phyloP scores from a whole-genome alignment of 768 basidiomycete species.

The Tylopilus sp. region DNA sequence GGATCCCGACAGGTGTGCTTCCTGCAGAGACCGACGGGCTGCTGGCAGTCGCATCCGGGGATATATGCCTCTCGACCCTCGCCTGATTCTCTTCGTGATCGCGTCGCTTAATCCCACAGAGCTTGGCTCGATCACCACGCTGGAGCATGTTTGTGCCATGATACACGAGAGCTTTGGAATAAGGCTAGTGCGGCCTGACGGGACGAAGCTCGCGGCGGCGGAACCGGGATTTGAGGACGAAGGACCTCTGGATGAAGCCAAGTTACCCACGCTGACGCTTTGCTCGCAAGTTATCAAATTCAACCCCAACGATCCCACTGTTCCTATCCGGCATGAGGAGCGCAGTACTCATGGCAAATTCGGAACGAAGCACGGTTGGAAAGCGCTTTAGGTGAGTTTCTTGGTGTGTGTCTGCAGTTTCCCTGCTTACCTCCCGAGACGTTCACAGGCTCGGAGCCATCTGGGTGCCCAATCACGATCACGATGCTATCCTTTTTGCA shows the following conservation, averaged over 20 bases:
- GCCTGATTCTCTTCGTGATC: slow-evolving; percentile 12
- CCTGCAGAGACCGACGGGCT: slow-evolving; percentile 9
- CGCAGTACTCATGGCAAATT: not conserved
- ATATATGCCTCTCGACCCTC: slow-evolving; percentile 12
- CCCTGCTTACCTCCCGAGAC: not conserved
- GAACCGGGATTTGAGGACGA: not conserved
- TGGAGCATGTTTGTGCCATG: not conserved
- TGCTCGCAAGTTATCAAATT: slow-evolving; percentile 7
- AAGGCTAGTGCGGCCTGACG: slow-evolving; percentile 11
- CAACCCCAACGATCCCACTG: not conserved
- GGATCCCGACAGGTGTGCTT: slow-evolving; percentile 1
- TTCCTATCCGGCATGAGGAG: not conserved
- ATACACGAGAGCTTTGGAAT: slow-evolving; percentile 7
- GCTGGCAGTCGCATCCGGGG: slow-evolving; percentile 10
- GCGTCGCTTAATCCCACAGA: not conserved
- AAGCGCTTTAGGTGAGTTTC: not conserved
- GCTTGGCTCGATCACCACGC: not conserved
- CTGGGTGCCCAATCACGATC: not conserved
- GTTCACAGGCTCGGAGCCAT: not conserved
- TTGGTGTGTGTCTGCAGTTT: not conserved
- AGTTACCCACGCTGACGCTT: slow-evolving; percentile 8
- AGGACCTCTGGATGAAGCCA: not conserved
- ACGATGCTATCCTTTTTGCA: not conserved
- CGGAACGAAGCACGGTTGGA: slow-evolving; percentile 1
- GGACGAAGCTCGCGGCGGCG: slow-evolving; percentile 3